These are phyloP conservation scores for Quercus berberidifolia DNA, from an alignment of 306 rosid genomes.

Conservation along the genomic window DNA sequence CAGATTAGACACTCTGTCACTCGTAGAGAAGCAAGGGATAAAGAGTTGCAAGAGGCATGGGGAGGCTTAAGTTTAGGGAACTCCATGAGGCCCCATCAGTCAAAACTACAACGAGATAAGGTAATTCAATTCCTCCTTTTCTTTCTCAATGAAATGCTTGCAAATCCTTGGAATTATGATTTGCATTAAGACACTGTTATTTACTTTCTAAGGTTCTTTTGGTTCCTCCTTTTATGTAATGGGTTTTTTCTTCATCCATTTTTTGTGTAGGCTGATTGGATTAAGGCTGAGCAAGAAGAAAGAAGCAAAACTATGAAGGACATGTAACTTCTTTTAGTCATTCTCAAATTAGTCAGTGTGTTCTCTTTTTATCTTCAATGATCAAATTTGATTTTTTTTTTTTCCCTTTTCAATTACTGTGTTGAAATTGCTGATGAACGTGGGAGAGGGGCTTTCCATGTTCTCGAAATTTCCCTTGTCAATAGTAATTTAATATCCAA, in stretches of 20 bases:
- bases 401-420: neutral
- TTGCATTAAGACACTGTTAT: neutral
- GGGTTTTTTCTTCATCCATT: neutral
- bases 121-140: constrained; percentile 37
- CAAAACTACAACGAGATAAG: constrained; percentile 85
- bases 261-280: constrained; percentile 79
- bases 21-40: constrained; percentile 81
- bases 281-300: constrained; percentile 84
- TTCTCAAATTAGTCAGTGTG: neutral
- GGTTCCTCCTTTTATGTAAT: neutral
- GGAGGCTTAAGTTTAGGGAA: constrained; percentile 82
- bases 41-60: constrained; percentile 81
- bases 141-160: neutral
- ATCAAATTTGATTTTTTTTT: neutral
- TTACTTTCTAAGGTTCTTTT: neutral
- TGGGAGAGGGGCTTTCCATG: neutral
- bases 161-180: neutral
- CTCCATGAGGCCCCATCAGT: constrained; percentile 68
- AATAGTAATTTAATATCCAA: too few relatives aligned
- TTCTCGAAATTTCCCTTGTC: too few relatives aligned
- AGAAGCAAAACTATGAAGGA: constrained; percentile 37
- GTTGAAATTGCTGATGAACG: neutral
- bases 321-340: constrained; percentile 6
- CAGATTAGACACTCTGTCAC: constrained; percentile 28
- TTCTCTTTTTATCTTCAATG: neutral